A percentile compares a stretch with the other conserved stretches of the same genome.
Conservation (phyloP, 1,139 yeast species). For the Saccharomyces hybrid region DNA sequence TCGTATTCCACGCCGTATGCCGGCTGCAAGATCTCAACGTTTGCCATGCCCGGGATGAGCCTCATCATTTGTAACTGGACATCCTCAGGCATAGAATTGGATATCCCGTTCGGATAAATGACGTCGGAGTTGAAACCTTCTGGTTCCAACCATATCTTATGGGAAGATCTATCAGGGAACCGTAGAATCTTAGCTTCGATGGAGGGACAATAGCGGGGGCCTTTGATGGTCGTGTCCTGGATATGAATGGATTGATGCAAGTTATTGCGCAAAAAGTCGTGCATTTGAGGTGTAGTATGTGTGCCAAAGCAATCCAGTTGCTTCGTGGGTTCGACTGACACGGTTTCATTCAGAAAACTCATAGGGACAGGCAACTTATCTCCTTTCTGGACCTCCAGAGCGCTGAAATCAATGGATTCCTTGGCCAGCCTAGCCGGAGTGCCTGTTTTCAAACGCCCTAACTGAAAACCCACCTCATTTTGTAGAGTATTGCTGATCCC, state of each 20-base stretch:
- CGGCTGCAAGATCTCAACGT: slow-evolving; percentile 81
- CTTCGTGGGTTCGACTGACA: slow-evolving; percentile 41
- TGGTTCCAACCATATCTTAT: slow-evolving; percentile 92
- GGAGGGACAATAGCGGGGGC: slow-evolving; percentile 97
- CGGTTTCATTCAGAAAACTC: slow-evolving; percentile 71
- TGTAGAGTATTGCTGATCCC: slow-evolving; percentile 76
- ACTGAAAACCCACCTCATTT: slow-evolving; percentile 60
- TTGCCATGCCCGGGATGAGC: slow-evolving; percentile 83
- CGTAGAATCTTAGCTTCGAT: slow-evolving; percentile 82
- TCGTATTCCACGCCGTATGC: slow-evolving; percentile 99
- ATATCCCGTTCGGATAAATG: slow-evolving; percentile 93
- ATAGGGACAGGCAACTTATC: slow-evolving; percentile 83
- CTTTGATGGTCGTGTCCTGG: slow-evolving; percentile 77
- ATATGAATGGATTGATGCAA: slow-evolving; percentile 83
- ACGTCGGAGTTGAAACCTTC: slow-evolving; percentile 83
- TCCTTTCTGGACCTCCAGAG: slow-evolving; percentile 61
- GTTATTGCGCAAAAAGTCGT: slow-evolving; percentile 59
- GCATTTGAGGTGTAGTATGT: slow-evolving; percentile 67
- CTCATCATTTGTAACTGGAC: slow-evolving; percentile 69
- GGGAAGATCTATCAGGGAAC: slow-evolving; percentile 68
- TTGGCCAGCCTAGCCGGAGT: slow-evolving; percentile 87
- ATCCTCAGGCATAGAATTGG: slow-evolving; percentile 94
- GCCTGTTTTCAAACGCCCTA: slow-evolving; percentile 93
- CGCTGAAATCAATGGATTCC: slow-evolving; percentile 58
- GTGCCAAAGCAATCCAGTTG: slow-evolving; percentile 75